Evolutionary conservation across 2,329 filamentous ascomycete genomes (phyloP).

Genomic region (Arthroderma sp.): DNA sequence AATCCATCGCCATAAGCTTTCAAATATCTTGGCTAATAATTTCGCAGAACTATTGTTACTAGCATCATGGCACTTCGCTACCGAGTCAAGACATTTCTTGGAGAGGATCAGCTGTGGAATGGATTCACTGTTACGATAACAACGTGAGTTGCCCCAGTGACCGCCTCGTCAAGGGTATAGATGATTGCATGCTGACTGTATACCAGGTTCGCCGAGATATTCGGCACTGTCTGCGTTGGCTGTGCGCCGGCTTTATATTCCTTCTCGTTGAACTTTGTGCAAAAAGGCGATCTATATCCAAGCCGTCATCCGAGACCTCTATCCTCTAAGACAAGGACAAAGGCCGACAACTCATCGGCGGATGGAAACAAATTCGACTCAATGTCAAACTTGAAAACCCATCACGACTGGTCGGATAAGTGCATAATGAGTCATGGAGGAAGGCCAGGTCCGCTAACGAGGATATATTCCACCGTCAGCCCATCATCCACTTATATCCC

Average conservation of each 20-base stretch:
- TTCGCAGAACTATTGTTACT: background rate
- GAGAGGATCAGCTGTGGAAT: slow-evolving; percentile 2
- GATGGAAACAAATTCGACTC: background rate
- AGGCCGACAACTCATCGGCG: background rate
- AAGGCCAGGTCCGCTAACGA: background rate
- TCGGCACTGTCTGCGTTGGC: background rate
- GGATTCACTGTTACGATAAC: background rate
- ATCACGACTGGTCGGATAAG: slow-evolving; percentile 1
- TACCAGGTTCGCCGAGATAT: slow-evolving; percentile 2
- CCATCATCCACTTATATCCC: background rate
- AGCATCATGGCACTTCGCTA: slow-evolving; percentile 1
- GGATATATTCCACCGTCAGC: slow-evolving; percentile 1
- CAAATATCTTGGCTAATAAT: background rate
- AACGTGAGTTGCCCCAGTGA: background rate
- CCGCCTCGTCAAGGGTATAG: background rate
- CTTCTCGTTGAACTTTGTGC: background rate
- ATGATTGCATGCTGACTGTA: background rate
- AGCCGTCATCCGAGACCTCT: background rate
- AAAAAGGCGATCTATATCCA: background rate
- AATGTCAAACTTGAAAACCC: background rate
- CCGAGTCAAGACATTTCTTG: background rate
- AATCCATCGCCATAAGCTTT: background rate
- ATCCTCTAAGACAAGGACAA: background rate
- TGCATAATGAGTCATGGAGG: background rate
- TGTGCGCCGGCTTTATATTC: background rate